These are phyloP conservation scores for Pisolithus albus DNA, from an alignment of 768 basidiomycete species.

Conservation along the genomic window DNA sequence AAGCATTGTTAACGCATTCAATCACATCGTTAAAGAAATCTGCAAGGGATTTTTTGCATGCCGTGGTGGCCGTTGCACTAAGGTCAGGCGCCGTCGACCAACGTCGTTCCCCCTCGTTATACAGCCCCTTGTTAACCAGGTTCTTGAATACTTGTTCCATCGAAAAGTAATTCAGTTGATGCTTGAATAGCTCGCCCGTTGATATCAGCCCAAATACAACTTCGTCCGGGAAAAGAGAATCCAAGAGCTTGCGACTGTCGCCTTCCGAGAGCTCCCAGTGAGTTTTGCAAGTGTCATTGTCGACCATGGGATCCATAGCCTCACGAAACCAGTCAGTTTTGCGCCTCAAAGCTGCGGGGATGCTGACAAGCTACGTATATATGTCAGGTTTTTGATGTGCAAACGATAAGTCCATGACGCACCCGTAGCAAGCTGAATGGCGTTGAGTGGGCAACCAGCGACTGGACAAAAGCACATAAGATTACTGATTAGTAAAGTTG, in stretches of 20 bases:
- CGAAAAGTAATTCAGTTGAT: not conserved
- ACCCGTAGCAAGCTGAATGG: not conserved
- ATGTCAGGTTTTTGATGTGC: not conserved
- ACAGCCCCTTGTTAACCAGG: not conserved
- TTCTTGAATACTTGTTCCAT: not conserved
- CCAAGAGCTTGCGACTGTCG: not conserved
- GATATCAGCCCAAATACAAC: not conserved
- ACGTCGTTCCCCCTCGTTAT: not conserved
- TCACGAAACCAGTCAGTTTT: not conserved
- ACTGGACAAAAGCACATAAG: not conserved
- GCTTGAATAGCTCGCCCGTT: not conserved
- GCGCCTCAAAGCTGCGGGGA: not conserved
- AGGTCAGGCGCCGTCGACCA: not conserved
- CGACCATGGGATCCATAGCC: not conserved
- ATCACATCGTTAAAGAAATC: not conserved
- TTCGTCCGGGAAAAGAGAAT: conserved; percentile 1
- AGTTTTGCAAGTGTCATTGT: not conserved
- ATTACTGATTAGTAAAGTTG: not conserved
- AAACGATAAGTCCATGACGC: not conserved
- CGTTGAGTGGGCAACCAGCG: not conserved
- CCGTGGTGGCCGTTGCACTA: not conserved
- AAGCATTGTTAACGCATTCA: not conserved
- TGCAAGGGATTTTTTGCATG: not conserved
- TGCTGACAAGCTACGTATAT: not conserved
- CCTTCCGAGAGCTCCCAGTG: too few relatives aligned